Conservation (phyloP, 2,329 filamentous ascomycete species). For the Leptodontidium sp. region DNA sequence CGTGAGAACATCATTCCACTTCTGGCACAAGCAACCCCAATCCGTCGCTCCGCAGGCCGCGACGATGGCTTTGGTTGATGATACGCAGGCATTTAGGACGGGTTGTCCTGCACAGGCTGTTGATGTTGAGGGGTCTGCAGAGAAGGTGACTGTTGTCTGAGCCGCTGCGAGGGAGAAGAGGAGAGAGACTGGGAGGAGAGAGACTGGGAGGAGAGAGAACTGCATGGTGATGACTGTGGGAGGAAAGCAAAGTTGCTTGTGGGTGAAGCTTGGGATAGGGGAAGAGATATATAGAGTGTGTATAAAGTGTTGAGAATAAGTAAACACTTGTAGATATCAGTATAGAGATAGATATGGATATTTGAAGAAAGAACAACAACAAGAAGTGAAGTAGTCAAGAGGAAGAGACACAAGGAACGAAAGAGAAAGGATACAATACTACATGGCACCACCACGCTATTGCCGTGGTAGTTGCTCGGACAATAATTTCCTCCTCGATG, state of each 20-base stretch:
- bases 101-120: slow-evolving; percentile 47
- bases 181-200: slow-evolving; percentile 40
- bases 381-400: not conserved
- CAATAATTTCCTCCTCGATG: slow-evolving; percentile 18
- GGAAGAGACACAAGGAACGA: not conserved
- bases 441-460: slow-evolving; percentile 8
- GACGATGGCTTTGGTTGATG: slow-evolving; percentile 48
- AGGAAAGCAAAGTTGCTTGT: not conserved
- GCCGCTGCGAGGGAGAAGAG: slow-evolving; percentile 44
- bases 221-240: slow-evolving; percentile 34
- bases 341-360: not conserved
- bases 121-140: slow-evolving; percentile 26
- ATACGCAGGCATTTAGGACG: slow-evolving; percentile 51
- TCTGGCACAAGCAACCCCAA: slow-evolving; percentile 62
- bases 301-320: slow-evolving; percentile 12
- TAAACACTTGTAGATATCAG: slow-evolving; percentile 1
- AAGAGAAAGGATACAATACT: not conserved
- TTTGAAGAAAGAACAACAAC: not conserved
- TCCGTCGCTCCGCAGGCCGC: slow-evolving; percentile 47
- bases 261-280: not conserved
- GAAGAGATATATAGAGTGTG: not conserved
- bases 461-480: slow-evolving; percentile 15
- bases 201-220: slow-evolving; percentile 39
- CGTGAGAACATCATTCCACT: slow-evolving; percentile 61
- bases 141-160: slow-evolving; percentile 36